phyloP scores from a whole-genome alignment of 2,329 filamentous ascomycete species.

The Aureobasidium mangrovei region DNA sequence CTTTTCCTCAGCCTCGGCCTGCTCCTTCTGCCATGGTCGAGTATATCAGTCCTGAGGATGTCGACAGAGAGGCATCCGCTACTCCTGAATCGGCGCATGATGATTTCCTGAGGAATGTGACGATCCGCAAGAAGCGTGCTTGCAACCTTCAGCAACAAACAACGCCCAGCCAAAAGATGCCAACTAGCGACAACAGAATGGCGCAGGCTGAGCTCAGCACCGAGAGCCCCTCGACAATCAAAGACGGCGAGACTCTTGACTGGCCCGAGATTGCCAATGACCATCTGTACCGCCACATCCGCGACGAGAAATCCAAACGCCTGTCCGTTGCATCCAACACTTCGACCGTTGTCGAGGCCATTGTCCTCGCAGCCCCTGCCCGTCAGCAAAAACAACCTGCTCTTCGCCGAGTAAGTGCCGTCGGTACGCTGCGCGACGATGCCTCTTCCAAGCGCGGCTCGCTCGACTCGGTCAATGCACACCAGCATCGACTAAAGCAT shows the following conservation, averaged over 20 bases:
- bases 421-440: constrained; percentile 41
- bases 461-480: constrained; percentile 33
- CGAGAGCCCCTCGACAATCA: constrained; percentile 29
- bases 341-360: constrained; percentile 47
- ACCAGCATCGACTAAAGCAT: constrained; percentile 42
- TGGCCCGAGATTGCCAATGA: constrained; percentile 35
- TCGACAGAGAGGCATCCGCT: background rate
- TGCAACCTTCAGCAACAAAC: constrained; percentile 8
- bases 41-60: background rate
- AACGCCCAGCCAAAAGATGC: background rate
- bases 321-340: constrained; percentile 43
- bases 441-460: constrained; percentile 38
- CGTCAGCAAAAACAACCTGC: constrained; percentile 31
- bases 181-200: background rate
- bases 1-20: background rate
- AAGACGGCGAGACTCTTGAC: constrained; percentile 32
- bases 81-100: background rate
- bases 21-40: background rate
- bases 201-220: background rate
- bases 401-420: constrained; percentile 47
- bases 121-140: constrained; percentile 29
- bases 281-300: constrained; percentile 20
- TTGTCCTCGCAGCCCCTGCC: constrained; percentile 44
- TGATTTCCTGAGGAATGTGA: constrained; percentile 31
- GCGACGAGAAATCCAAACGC: constrained; percentile 32